phyloP scores from a whole-genome alignment of 2,329 filamentous ascomycete species.

The Sclerotinia subarctica region DNA sequence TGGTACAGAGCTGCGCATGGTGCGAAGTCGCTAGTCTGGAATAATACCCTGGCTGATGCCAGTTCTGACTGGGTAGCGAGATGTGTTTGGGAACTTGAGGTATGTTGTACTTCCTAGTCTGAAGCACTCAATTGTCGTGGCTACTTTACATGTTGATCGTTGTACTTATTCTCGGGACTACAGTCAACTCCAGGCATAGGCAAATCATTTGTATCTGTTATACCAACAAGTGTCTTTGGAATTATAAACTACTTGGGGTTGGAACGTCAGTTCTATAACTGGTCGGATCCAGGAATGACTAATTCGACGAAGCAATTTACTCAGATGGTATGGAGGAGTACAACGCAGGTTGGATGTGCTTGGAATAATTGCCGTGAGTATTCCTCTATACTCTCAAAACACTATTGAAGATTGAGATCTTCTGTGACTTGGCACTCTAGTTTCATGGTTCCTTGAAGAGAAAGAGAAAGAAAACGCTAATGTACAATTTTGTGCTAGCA shows the following conservation, averaged over 20 bases:
- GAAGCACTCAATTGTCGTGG: too few relatives aligned
- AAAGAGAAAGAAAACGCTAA: neutral
- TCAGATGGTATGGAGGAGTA: neutral
- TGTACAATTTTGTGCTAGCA: neutral
- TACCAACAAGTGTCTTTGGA: neutral
- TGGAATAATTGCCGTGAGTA: slow-evolving; percentile 11
- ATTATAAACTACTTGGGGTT: neutral
- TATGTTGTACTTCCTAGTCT: neutral
- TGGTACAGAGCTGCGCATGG: slow-evolving; percentile 9
- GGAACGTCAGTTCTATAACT: neutral
- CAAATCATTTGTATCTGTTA: neutral
- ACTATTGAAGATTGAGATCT: accelerated
- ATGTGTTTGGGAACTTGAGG: slow-evolving; percentile 1
- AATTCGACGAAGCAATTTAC: slow-evolving; percentile 8
- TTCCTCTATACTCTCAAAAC: too few relatives aligned
- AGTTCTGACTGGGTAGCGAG: neutral
- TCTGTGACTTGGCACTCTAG: neutral
- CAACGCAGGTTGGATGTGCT: neutral
- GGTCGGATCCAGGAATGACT: neutral
- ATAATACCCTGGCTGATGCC: neutral
- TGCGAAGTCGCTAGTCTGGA: neutral
- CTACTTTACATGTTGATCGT: neutral
- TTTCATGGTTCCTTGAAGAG: too few relatives aligned
- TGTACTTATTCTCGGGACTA: neutral
- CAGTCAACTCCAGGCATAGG: neutral